Evolutionary conservation across 2,329 filamentous ascomycete species (phyloP).

Genomic region (Aspergillus sp.): DNA sequence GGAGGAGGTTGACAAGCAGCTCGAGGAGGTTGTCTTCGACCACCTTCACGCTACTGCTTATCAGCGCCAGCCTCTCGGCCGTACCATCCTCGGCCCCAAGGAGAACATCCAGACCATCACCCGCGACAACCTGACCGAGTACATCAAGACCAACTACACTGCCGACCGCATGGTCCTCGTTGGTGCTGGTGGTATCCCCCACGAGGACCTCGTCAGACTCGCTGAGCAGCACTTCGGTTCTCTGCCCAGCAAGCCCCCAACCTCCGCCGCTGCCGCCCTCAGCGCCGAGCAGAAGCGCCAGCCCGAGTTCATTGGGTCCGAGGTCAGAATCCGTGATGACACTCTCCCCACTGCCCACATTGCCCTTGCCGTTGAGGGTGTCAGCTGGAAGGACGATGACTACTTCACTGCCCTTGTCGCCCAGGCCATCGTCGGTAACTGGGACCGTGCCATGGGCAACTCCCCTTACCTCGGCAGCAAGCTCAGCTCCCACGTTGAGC

Average conservation of each 20-base stretch:
- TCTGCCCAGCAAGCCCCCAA: slow-evolving; percentile 72
- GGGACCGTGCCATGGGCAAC: slow-evolving; percentile 98
- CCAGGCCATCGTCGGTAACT: slow-evolving; percentile 99
- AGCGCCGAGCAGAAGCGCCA: slow-evolving; percentile 76
- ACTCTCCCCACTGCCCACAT: slow-evolving; percentile 96
- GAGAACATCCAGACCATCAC: slow-evolving; percentile 98
- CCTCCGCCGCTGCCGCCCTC: slow-evolving; percentile 69
- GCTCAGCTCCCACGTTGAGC: slow-evolving; percentile 90
- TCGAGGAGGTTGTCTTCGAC: slow-evolving; percentile 99
- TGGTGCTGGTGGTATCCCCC: slow-evolving; percentile 88
- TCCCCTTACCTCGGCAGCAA: slow-evolving; percentile 97
- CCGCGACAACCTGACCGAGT: slow-evolving; percentile 84
- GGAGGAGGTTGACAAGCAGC: slow-evolving; percentile 99
- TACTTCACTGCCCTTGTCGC: slow-evolving; percentile 98
- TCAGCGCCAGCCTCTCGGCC: slow-evolving; percentile 92
- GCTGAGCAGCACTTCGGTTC: slow-evolving; percentile 92
- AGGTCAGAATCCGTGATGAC: slow-evolving; percentile 93
- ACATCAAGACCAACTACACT: slow-evolving; percentile 99
- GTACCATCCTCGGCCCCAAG: slow-evolving; percentile 95
- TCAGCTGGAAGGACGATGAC: slow-evolving; percentile 98
- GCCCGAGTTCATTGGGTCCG: slow-evolving; percentile 95
- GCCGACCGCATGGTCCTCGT: slow-evolving; percentile 99
- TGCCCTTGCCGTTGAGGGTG: slow-evolving; percentile 97
- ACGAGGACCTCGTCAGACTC: slow-evolving; percentile 89
- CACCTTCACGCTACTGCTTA: slow-evolving; percentile 98